These are phyloP conservation scores for Pythium monospermum DNA, from an alignment of 352 stramenopile genomes.

Conservation along the genomic window DNA sequence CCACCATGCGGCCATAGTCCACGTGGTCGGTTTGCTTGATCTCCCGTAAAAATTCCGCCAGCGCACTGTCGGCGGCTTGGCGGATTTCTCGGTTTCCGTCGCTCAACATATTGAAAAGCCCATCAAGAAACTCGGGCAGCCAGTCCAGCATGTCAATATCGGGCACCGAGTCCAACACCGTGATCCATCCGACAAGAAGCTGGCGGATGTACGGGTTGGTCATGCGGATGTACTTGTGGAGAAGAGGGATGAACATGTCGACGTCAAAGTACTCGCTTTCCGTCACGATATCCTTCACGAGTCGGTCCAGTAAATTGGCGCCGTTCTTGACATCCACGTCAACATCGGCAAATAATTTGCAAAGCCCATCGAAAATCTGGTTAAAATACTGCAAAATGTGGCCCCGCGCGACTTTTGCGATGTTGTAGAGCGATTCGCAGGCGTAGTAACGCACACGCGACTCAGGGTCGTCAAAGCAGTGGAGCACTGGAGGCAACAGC, in stretches of 20 bases:
- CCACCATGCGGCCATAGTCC: slow-evolving; percentile 97
- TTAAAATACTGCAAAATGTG: slow-evolving; percentile 98
- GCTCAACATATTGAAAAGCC: slow-evolving; percentile 99
- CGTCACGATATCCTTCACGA: slow-evolving; percentile 99
- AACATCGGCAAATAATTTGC: slow-evolving; percentile 97
- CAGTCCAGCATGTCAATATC: slow-evolving; percentile 99
- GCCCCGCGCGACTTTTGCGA: slow-evolving; percentile 95
- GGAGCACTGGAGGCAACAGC: slow-evolving; percentile 96
- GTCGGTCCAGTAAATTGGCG: slow-evolving; percentile 82
- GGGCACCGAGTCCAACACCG: slow-evolving; percentile 96
- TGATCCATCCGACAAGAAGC: slow-evolving; percentile 98
- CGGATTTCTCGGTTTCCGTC: slow-evolving; percentile 98
- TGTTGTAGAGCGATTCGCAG: slow-evolving; percentile 99
- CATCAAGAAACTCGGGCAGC: slow-evolving; percentile 96
- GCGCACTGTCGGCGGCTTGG: slow-evolving; percentile 91
- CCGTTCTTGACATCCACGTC: slow-evolving; percentile 99
- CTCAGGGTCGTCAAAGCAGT: slow-evolving; percentile 99
- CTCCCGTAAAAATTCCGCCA: slow-evolving; percentile 95
- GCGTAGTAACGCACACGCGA: slow-evolving; percentile 98
- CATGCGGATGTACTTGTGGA: slow-evolving; percentile 99
- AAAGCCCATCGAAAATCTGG: slow-evolving; percentile 98
- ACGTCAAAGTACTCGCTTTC: slow-evolving; percentile 98
- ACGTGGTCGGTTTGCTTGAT: slow-evolving; percentile 95
- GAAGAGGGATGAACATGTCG: slow-evolving; percentile 97
- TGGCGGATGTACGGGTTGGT: slow-evolving; percentile 99